Percentiles rank a stretch among this genome's conserved stretches.
These are phyloP conservation scores for Caloboletus inedulis DNA, from an alignment of 1,284 basidiomycete genomes.

Conservation along the genomic window DNA sequence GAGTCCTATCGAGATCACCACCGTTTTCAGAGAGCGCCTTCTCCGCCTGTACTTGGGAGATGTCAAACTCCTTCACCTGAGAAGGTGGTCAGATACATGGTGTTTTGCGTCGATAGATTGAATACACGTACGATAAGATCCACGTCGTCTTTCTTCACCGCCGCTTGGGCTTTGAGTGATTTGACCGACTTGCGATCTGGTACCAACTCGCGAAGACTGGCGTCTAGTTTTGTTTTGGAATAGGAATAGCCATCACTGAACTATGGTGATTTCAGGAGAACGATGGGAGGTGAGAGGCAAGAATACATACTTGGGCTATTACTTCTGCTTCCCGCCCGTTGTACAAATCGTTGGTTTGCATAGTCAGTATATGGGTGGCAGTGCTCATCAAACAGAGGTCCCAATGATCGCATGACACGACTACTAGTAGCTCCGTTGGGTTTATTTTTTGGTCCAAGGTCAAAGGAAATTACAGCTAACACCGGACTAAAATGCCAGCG, in stretches of 20 bases:
- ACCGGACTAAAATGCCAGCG: conserved; percentile 27
- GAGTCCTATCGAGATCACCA: conserved; percentile 28
- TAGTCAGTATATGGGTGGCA: conserved; percentile 17
- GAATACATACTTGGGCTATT: conserved; percentile 26
- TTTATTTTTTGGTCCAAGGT: conserved; percentile 21
- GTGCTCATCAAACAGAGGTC: conserved; percentile 13
- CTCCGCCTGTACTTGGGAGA: conserved; percentile 45
- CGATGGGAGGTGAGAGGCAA: neutral
- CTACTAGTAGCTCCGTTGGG: neutral
- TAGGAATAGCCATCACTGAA: conserved; percentile 49
- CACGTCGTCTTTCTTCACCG: conserved; percentile 45
- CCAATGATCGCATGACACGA: neutral
- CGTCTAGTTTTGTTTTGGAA: conserved; percentile 50
- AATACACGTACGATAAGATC: conserved; percentile 43
- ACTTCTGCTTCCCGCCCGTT: conserved; percentile 32
- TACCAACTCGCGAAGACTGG: conserved; percentile 36
- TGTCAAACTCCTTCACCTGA: conserved; percentile 49
- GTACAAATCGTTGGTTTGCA: conserved; percentile 27
- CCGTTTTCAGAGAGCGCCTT: conserved; percentile 37
- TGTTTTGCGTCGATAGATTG: neutral
- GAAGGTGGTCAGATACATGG: neutral
- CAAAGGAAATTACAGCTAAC: conserved; percentile 30
- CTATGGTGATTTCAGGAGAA: conserved; percentile 27
- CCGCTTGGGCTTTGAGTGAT: conserved; percentile 29
- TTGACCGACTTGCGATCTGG: conserved; percentile 29